A percentile compares a stretch with the other conserved stretches of the same genome.
Evolutionary conservation across 257 asterid genomes (phyloP).

Genomic region (Phtheirospermum japonicum): DNA sequence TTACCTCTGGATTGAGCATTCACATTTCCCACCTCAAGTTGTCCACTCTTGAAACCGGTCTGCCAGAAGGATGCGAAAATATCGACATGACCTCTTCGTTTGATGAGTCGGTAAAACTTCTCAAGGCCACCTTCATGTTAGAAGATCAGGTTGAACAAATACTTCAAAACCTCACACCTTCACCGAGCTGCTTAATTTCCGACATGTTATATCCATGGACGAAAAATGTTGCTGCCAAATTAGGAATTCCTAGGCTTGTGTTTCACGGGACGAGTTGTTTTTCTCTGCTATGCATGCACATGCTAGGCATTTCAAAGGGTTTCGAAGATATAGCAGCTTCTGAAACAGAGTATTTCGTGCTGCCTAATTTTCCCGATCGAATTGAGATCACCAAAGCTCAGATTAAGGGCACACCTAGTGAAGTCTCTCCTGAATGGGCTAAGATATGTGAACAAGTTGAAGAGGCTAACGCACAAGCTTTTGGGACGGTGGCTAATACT

Average conservation of each 20-base stretch:
- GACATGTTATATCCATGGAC: conserved; percentile 45
- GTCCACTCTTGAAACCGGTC: conserved; percentile 33
- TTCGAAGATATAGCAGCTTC: conserved; percentile 21
- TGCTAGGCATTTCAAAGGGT: conserved; percentile 9
- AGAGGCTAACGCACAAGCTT: conserved; percentile 18
- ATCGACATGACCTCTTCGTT: conserved; percentile 29
- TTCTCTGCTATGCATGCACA: conserved; percentile 31
- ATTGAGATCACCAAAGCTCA: conserved; percentile 47
- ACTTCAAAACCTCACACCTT: conserved; percentile 23
- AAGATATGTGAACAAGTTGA: background rate
- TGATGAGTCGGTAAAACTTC: conserved; percentile 21
- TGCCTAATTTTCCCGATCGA: no score
- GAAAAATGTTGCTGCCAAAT: conserved; percentile 23
- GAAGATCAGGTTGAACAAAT: conserved; percentile 25
- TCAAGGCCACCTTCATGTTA: conserved; percentile 29
- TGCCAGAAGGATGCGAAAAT: conserved; percentile 44
- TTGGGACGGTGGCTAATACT: conserved; percentile 30
- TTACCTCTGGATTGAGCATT: conserved; percentile 31
- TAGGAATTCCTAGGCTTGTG: conserved; percentile 36
- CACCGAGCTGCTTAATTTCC: conserved; percentile 37
- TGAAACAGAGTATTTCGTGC: no score
- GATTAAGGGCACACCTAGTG: conserved; percentile 23
- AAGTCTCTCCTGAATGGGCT: conserved; percentile 15
- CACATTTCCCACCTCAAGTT: conserved; percentile 31
- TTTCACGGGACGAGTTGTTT: conserved; percentile 58